Percentiles rank a stretch among this genome's conserved stretches.
Conservation (phyloP, 257 asterid species). For the Lycium barbarum region DNA sequence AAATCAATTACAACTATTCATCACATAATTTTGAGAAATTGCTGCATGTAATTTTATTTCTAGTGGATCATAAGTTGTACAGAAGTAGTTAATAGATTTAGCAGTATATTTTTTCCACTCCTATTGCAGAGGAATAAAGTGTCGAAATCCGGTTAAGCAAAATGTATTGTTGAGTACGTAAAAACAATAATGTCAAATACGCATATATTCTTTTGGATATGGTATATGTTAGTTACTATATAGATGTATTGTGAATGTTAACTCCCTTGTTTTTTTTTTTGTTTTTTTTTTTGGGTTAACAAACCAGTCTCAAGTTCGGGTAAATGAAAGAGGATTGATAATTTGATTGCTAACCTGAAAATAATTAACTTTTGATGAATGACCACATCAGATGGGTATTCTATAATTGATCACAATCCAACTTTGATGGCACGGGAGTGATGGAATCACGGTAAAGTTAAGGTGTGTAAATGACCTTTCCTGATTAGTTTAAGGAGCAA, state of each 20-base stretch:
- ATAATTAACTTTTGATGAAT: not conserved
- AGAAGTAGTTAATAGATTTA: slow-evolving; percentile 14
- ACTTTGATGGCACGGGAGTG: too few species aligned
- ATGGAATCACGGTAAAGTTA: too few species aligned
- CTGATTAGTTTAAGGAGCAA: too few species aligned
- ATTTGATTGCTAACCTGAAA: too few species aligned
- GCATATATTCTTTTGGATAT: not conserved
- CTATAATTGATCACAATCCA: too few species aligned
- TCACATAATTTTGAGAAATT: not conserved
- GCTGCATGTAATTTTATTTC: not conserved
- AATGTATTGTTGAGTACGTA: not conserved
- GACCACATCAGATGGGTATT: not conserved
- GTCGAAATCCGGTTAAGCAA: not conserved
- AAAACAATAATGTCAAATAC: not conserved
- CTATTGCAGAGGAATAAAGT: not conserved
- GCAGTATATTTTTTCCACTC: not conserved
- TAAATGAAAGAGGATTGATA: too few species aligned
- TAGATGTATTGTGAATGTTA: not conserved
- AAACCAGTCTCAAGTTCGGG: not conserved
- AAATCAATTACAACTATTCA: not conserved
- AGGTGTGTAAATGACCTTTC: too few species aligned
- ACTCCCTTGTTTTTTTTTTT: too few species aligned
- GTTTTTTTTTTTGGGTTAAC: not conserved
- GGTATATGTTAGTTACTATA: not conserved
- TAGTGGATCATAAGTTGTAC: slow-evolving; percentile 26